A percentile compares a stretch with the other conserved stretches of the same genome.
phyloP scores from a whole-genome alignment of 352 stramenopile species.

The Pythium aphanidermatum region DNA sequence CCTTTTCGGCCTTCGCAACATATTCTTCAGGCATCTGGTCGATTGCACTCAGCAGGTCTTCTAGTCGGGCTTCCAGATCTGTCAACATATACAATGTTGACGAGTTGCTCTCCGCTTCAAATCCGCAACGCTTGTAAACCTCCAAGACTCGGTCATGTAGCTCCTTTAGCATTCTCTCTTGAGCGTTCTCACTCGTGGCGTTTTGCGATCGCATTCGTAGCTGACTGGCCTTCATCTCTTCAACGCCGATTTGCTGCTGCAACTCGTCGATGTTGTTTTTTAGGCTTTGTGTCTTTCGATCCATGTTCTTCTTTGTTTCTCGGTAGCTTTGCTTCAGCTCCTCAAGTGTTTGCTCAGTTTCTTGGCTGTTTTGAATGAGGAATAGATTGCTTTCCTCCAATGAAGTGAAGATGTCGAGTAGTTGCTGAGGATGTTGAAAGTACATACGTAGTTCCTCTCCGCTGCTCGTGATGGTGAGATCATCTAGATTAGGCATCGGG shows the following conservation, averaged over 20 bases:
- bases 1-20: slow-evolving; percentile 91
- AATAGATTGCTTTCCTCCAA: slow-evolving; percentile 96
- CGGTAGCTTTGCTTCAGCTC: slow-evolving; percentile 92
- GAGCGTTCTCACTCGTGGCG: slow-evolving; percentile 76
- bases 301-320: slow-evolving; percentile 88
- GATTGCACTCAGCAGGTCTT: slow-evolving; percentile 89
- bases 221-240: slow-evolving; percentile 81
- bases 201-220: slow-evolving; percentile 60
- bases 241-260: slow-evolving; percentile 76
- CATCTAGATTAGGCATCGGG: slow-evolving; percentile 62
- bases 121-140: slow-evolving; percentile 92
- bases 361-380: slow-evolving; percentile 94
- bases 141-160: slow-evolving; percentile 84
- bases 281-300: slow-evolving; percentile 78
- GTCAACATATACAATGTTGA: slow-evolving; percentile 93
- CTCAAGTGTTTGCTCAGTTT: slow-evolving; percentile 93
- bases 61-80: slow-evolving; percentile 86
- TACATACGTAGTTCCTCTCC: slow-evolving; percentile 94
- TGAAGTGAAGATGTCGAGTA: slow-evolving; percentile 92
- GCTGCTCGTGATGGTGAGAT: slow-evolving; percentile 58
- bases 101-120: slow-evolving; percentile 89
- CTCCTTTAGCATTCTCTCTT: slow-evolving; percentile 87
- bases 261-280: slow-evolving; percentile 89
- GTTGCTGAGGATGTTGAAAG: slow-evolving; percentile 90
- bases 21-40: slow-evolving; percentile 93